phyloP scores from a whole-genome alignment of 2,329 filamentous ascomycete species.

The Colletotrichum abscissum region DNA sequence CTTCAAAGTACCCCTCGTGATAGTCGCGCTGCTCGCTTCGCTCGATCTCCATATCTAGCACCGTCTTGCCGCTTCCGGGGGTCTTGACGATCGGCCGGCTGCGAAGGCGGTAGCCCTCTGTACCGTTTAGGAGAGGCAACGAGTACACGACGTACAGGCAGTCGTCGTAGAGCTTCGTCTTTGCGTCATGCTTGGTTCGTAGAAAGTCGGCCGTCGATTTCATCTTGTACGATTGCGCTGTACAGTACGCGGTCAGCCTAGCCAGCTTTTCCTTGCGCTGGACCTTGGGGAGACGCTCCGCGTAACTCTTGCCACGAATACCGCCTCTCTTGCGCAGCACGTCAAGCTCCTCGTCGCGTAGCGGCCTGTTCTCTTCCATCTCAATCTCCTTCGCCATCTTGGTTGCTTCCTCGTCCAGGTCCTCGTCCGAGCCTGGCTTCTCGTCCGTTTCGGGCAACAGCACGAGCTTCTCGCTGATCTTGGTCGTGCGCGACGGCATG shows the following conservation, averaged over 20 bases:
- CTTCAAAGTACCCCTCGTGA: constrained; percentile 90
- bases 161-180: constrained; percentile 97
- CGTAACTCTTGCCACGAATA: constrained; percentile 85
- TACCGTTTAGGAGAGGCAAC: constrained; percentile 85
- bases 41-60: constrained; percentile 96
- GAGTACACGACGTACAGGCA: constrained; percentile 97
- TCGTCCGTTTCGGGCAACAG: constrained; percentile 84
- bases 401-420: constrained; percentile 58
- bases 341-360: constrained; percentile 76
- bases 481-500: constrained; percentile 87
- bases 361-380: constrained; percentile 71
- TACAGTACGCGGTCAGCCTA: constrained; percentile 95
- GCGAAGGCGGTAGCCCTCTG: constrained; percentile 86
- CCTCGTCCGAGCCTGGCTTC: constrained; percentile 64
- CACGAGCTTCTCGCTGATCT: constrained; percentile 97
- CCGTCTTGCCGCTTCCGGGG: constrained; percentile 87
- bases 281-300: constrained; percentile 90
- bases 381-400: constrained; percentile 51
- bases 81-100: constrained; percentile 94
- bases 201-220: constrained; percentile 89
- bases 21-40: constrained; percentile 90
- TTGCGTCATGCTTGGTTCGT: constrained; percentile 86
- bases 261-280: constrained; percentile 89
- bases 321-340: constrained; percentile 71
- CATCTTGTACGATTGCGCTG: constrained; percentile 92